Conservation (phyloP, 2,329 filamentous ascomycete species). For the Ampelomyces quisqualis region DNA sequence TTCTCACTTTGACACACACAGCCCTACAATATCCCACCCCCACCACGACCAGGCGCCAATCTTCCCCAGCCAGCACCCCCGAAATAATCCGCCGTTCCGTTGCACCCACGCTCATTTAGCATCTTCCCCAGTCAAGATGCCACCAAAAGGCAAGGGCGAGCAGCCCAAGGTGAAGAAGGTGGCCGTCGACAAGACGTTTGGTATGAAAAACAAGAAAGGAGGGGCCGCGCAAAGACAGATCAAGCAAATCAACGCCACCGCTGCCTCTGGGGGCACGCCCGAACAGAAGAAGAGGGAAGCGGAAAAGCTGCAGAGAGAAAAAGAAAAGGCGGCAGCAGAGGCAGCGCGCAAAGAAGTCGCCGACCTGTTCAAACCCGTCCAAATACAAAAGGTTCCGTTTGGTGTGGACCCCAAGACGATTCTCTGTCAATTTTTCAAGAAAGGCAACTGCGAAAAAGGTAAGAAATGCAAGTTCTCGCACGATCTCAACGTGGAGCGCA, state of each 20-base stretch:
- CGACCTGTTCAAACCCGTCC: conserved; percentile 84
- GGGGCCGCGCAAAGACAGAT: conserved; percentile 87
- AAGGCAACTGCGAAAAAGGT: conserved; percentile 93
- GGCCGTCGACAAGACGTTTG: conserved; percentile 95
- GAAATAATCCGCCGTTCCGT: conserved; percentile 12
- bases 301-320: conserved; percentile 66
- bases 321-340: conserved; percentile 90
- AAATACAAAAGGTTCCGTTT: conserved; percentile 96
- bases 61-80: conserved; percentile 17
- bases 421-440: conserved; percentile 94
- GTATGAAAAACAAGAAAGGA: conserved; percentile 99
- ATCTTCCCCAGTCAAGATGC: conserved; percentile 56
- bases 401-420: conserved; percentile 98
- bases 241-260: conserved; percentile 70
- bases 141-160: conserved; percentile 62
- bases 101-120: conserved; percentile 12
- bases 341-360: conserved; percentile 77
- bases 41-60: conserved; percentile 17
- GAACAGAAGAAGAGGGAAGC: conserved; percentile 82
- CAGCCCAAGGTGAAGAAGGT: conserved; percentile 58
- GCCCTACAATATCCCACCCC: conserved; percentile 11
- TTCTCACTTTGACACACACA: conserved; percentile 38
- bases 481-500: conserved; percentile 84
- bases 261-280: conserved; percentile 65
- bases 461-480: conserved; percentile 96